A percentile compares a stretch with the other conserved stretches of the same genome.
phyloP scores from a whole-genome alignment of 1,284 basidiomycete genomes.

The Flammula alnicola region DNA sequence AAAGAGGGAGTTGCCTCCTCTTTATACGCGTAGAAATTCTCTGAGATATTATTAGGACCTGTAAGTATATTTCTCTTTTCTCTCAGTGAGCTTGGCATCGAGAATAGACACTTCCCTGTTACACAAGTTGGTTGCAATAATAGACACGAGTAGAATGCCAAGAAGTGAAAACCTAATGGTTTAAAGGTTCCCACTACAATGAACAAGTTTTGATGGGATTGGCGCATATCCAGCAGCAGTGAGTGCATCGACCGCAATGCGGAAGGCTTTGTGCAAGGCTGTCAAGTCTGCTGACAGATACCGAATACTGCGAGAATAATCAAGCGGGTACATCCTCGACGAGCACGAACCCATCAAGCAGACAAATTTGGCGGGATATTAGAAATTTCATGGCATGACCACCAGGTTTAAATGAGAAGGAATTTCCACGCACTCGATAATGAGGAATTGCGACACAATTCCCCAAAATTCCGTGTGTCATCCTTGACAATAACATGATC shows the following conservation, averaged over 20 bases:
- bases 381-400: no score
- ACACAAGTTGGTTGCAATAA: conserved; percentile 1
- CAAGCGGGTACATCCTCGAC: no score
- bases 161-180: not conserved
- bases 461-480: not conserved
- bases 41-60: conserved; percentile 8
- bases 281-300: no score
- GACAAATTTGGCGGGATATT: not conserved
- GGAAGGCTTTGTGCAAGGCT: no score
- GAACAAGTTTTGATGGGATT: no score
- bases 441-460: conserved; percentile 6
- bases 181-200: no score
- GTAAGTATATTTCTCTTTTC: no score
- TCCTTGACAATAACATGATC: not conserved
- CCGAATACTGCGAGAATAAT: no score
- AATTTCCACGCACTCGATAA: not conserved
- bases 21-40: not conserved
- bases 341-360: not conserved
- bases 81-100: conserved; percentile 14
- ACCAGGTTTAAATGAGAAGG: not conserved
- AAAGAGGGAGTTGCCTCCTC: not conserved
- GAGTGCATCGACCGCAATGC: no score
- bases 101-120: not conserved
- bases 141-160: conserved; percentile 9
- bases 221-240: no score